Evolutionary conservation across 2,329 filamentous ascomycete species (phyloP), one percentile per base, ranked within the genome.

Genomic region (Periconia sp.): DNA sequence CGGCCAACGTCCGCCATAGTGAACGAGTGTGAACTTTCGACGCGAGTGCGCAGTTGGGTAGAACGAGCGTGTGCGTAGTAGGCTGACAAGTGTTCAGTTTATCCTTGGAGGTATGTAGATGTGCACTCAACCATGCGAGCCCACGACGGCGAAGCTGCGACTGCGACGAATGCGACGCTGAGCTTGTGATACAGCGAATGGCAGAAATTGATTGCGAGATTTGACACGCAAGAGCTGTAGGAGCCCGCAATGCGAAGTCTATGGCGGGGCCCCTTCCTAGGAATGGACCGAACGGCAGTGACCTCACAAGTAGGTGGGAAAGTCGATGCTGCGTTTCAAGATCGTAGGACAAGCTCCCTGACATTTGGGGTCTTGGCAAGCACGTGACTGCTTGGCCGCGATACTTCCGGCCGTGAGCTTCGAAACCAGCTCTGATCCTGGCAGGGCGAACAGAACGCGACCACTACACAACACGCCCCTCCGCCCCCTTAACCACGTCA

Each of bases 1-100:
- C 53, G 60, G 34, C 43, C 41, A 41, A 66, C 50, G 13, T 65
- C 63, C 10, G 65, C 62, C 67, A 70, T 70, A 50, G 46, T 43
- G 44, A 44, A 29, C 11, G 23, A 19, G 19, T 36, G 43, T 36
- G n/a, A n/a, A n/a, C n/a, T n/a, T n/a, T n/a, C n/a, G 32, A 42
- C 36, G 46, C 11, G 34, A 31, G 39, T 23, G 33, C 36, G 41
- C 33, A 30, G 40, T 42, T 30, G 16, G 15, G 32, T 8, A n/a
- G n/a, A n/a, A n/a, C n/a, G n/a, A n/a, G n/a, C n/a, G n/a, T n/a
- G n/a, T n/a, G n/a, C n/a, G n/a, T 22, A 12, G 38, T 5, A 33
- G 8, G 15, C 10, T 11, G 22, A 16, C 3, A 5, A 23, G 29
- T 33, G n/a, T n/a, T n/a, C n/a, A n/a, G n/a, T n/a, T n/a, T n/a